Conservation (phyloP, 1,284 basidiomycete genomes). For the Violaceomyces palustris region DNA sequence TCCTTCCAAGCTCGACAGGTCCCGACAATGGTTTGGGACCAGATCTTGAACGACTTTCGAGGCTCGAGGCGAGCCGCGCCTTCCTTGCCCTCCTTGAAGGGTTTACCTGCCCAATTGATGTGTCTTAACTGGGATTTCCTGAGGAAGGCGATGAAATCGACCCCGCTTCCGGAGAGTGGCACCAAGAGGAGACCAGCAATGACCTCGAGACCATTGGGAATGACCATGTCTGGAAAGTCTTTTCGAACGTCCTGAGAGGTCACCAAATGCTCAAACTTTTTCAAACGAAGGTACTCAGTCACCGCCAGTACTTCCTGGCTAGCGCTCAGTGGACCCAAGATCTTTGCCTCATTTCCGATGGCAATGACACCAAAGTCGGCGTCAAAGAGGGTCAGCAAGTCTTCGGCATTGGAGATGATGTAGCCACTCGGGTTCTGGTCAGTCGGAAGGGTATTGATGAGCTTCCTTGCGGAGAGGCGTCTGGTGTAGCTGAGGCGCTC, state of each 20-base stretch:
- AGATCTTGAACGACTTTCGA: constrained; percentile 56
- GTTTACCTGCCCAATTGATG: constrained; percentile 54
- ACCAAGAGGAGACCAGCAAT: constrained; percentile 76
- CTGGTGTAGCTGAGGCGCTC: constrained; percentile 77
- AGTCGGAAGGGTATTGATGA: constrained; percentile 73
- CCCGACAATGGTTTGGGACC: constrained; percentile 73
- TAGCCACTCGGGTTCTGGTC: constrained; percentile 73
- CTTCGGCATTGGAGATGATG: constrained; percentile 80
- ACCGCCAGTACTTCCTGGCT: constrained; percentile 81
- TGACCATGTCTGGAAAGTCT: constrained; percentile 71
- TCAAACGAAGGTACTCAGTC: constrained; percentile 75
- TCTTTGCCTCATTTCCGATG: constrained; percentile 67
- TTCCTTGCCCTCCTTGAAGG: constrained; percentile 61
- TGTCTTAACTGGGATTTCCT: constrained; percentile 66
- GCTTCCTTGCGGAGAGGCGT: constrained; percentile 70
- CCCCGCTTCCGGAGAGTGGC: constrained; percentile 55
- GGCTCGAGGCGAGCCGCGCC: constrained; percentile 37
- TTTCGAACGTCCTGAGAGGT: constrained; percentile 62
- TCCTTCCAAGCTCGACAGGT: constrained; percentile 74
- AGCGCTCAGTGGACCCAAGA: constrained; percentile 71
- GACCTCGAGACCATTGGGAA: constrained; percentile 66
- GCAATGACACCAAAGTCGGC: constrained; percentile 79
- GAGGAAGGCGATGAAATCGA: constrained; percentile 70
- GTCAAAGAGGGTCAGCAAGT: constrained; percentile 74
- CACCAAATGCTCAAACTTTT: constrained; percentile 56